Evolutionary conservation across 169 alveolate species (phyloP).

Genomic region (Cryptosporidium tyzzeri): DNA sequence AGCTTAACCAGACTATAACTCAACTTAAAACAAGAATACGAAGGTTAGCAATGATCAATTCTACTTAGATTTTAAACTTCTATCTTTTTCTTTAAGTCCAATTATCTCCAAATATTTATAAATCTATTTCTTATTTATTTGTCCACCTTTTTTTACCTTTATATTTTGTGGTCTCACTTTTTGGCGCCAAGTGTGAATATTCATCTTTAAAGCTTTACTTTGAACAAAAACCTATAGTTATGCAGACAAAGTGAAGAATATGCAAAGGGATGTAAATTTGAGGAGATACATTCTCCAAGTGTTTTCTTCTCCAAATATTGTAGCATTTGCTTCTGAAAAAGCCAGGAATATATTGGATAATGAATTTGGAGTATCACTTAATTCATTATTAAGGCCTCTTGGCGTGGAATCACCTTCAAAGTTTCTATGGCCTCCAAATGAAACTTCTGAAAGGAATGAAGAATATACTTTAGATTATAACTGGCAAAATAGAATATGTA

Average conservation of each 20-base stretch:
- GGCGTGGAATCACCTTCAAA: constrained; percentile 36
- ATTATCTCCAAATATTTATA: neutral
- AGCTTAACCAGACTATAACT: constrained; percentile 10
- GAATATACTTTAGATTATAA: neutral
- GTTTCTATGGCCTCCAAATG: constrained; percentile 55
- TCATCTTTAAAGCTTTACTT: neutral
- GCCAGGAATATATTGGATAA: constrained; percentile 18
- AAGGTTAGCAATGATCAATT: constrained; percentile 51
- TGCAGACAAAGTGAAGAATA: constrained; percentile 4
- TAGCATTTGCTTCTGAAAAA: constrained; percentile 51
- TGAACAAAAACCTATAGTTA: neutral
- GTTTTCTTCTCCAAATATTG: constrained; percentile 27
- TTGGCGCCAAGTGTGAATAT: constrained; percentile 26
- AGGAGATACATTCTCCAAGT: constrained; percentile 39
- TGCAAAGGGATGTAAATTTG: constrained; percentile 43
- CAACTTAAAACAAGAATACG: constrained; percentile 37
- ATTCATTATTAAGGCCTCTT: constrained; percentile 48
- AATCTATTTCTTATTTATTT: neutral
- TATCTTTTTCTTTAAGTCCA: neutral
- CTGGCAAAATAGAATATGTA: constrained; percentile 29
- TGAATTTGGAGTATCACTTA: constrained; percentile 52
- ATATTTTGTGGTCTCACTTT: constrained; percentile 12
- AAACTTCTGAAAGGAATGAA: neutral
- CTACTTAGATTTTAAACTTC: neutral
- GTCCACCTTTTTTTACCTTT: constrained; percentile 1